phyloP scores from a whole-genome alignment of 2,329 filamentous ascomycete genomes.

The Aspergillus sojae region DNA sequence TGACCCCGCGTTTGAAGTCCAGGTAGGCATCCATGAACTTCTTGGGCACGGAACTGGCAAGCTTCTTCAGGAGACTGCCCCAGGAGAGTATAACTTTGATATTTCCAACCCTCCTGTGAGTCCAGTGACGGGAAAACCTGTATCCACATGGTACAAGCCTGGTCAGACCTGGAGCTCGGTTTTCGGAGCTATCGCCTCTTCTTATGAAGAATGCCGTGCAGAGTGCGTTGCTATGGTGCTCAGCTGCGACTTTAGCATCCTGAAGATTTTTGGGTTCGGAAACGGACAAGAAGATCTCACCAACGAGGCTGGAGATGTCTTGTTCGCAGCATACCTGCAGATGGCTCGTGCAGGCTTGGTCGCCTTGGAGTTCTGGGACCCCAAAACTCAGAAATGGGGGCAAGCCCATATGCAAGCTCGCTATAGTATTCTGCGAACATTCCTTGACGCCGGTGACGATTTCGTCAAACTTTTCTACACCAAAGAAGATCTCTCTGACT shows the following conservation, averaged over 20 bases:
- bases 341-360: slow-evolving; percentile 94
- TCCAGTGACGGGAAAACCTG: slow-evolving; percentile 74
- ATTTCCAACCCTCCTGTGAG: slow-evolving; percentile 76
- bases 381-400: slow-evolving; percentile 87
- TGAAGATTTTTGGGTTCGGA: slow-evolving; percentile 90
- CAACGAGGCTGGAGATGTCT: slow-evolving; percentile 78
- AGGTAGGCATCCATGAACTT: slow-evolving; percentile 93
- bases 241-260: slow-evolving; percentile 82
- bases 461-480: slow-evolving; percentile 81
- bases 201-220: slow-evolving; percentile 92
- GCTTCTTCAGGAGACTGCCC: slow-evolving; percentile 82
- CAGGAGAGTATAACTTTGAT: slow-evolving; percentile 88
- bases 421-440: slow-evolving; percentile 76
- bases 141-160: slow-evolving; percentile 89
- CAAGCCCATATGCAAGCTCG: slow-evolving; percentile 90
- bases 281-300: slow-evolving; percentile 73
- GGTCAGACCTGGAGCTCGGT: slow-evolving; percentile 94
- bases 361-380: slow-evolving; percentile 93
- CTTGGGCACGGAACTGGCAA: slow-evolving; percentile 90
- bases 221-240: slow-evolving; percentile 93
- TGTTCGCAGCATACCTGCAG: slow-evolving; percentile 84
- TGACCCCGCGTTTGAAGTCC: slow-evolving; percentile 88
- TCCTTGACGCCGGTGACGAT: slow-evolving; percentile 81
- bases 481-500: slow-evolving; percentile 74
- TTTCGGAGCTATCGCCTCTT: slow-evolving; percentile 83